A percentile compares a stretch with the other conserved stretches of the same genome.
phyloP scores from a whole-genome alignment of 331 rosid species.

The Pyracantha coccinea region DNA sequence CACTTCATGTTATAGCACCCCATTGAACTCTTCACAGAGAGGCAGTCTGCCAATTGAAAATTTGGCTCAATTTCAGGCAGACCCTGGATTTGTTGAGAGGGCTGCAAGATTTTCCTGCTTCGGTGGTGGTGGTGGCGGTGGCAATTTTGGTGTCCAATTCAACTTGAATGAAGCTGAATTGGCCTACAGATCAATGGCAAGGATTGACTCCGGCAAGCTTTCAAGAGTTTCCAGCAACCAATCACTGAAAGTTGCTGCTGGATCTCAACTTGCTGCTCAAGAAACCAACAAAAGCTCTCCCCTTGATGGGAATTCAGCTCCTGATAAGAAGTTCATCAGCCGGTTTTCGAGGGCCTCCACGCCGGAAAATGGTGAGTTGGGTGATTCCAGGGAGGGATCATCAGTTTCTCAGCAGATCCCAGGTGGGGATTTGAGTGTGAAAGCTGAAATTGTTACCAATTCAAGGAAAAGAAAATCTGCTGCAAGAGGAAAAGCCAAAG shows the following conservation, averaged over 20 bases:
- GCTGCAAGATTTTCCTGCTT: constrained; percentile 45
- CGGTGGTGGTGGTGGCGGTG: constrained; percentile 17
- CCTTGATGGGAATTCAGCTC: constrained; percentile 15
- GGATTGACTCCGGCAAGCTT: constrained; percentile 25
- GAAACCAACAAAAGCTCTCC: constrained; percentile 21
- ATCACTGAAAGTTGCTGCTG: constrained; percentile 6
- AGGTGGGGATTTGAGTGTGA: constrained; percentile 24
- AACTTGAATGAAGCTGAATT: constrained; percentile 30
- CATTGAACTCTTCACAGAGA: constrained; percentile 51
- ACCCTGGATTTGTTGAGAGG: constrained; percentile 50
- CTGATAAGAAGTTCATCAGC: constrained; percentile 23
- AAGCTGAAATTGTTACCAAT: constrained; percentile 21
- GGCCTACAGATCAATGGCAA: constrained; percentile 24
- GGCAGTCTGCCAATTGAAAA: constrained; percentile 12
- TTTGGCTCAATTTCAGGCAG: constrained; percentile 38
- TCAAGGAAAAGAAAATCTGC: constrained; percentile 37
- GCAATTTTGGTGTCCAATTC: constrained; percentile 24
- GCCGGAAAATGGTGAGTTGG: constrained; percentile 38
- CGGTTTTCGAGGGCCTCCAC: constrained; percentile 37
- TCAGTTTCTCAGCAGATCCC: constrained; percentile 51
- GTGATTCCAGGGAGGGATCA: constrained; percentile 50
- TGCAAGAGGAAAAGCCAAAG: constrained; percentile 39
- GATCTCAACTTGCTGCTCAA: constrained; percentile 30
- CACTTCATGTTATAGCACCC: constrained; percentile 44
- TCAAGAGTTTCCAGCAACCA: constrained; percentile 28